Base-by-base conservation (phyloP, 495 filamentous ascomycete genomes). In the Tetracladium marchalianum region DNA sequence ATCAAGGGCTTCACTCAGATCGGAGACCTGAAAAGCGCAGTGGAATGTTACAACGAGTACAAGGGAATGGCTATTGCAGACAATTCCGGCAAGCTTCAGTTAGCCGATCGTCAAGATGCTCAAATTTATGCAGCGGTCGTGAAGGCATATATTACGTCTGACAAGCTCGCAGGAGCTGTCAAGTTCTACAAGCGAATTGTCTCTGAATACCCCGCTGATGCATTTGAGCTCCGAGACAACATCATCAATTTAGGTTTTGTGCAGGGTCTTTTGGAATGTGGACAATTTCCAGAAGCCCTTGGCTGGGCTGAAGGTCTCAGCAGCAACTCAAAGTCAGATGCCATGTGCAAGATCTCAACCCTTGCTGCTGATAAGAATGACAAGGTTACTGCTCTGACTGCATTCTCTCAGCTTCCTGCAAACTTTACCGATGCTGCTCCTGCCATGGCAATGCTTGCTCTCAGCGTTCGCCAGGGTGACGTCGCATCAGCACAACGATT, bases 21-120 rank as follows among this genome's bases (percentile, higher is more conserved):
- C 5, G 81, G 87, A 12, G 87, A 98, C 56, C 70, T 97, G 33
- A 69, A 72, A 56, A 90, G 84, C 51, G 93, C 87, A n/a, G 82
- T 95, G 10, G 92, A 97, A 56, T 87, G 86, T 66, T 96, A 94
- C 66, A 86, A 93, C 53, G 87, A 90, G 63, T 98, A 97, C 71
- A 87, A 85, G 57, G 70, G 73, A 10, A 72, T 95, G 12, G 90
- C 87, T 22, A 76, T 92, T 50, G 81, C 80, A 22, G 75, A 92
- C 54, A 84, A 95, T 63, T 75, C 75, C 32, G 88, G 88, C 19
- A 73, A 82, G 37, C 71, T 81, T 45, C 73, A 72, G n/a, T 69
- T 85, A 27, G 72, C 80, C 32, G 73, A 84, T 44, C 80, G 90
- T 13, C 73, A 85, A 33, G 89, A 96, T 57, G 80, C 81, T 19